phyloP scores from a whole-genome alignment of 2,329 filamentous ascomycete species.

The Diplodia seriata region DNA sequence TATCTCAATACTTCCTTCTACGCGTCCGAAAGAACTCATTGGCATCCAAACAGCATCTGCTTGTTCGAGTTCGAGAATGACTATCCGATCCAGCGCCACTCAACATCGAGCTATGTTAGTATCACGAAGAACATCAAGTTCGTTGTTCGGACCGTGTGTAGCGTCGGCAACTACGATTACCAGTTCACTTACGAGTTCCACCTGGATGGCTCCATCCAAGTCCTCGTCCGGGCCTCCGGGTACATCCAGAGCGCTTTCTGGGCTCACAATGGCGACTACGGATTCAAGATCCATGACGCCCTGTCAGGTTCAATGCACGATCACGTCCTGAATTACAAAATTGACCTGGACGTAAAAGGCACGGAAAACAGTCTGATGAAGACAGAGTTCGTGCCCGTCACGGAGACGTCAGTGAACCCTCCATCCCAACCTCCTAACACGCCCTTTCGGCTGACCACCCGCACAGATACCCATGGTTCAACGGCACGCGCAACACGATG shows the following conservation, averaged over 20 bases:
- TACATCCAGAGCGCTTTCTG: slow-evolving; percentile 42
- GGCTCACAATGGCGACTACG: slow-evolving; percentile 44
- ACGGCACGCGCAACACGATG: slow-evolving; percentile 60
- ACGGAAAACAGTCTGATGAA: slow-evolving; percentile 46
- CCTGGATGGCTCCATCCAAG: slow-evolving; percentile 41
- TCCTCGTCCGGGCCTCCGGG: slow-evolving; percentile 40
- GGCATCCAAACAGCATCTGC: slow-evolving; percentile 61
- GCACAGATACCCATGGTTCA: slow-evolving; percentile 56
- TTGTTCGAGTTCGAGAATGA: slow-evolving; percentile 41
- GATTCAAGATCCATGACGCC: slow-evolving; percentile 49
- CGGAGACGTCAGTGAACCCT: slow-evolving; percentile 40
- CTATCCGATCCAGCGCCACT: slow-evolving; percentile 46
- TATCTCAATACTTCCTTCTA: slow-evolving; percentile 59
- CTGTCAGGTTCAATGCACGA: slow-evolving; percentile 48
- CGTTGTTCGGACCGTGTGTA: slow-evolving; percentile 56
- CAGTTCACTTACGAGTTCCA: slow-evolving; percentile 42
- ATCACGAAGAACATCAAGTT: slow-evolving; percentile 48
- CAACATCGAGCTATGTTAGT: slow-evolving; percentile 39
- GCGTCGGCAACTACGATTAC: slow-evolving; percentile 49
- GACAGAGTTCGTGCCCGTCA: slow-evolving; percentile 42
- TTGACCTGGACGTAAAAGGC: slow-evolving; percentile 50
- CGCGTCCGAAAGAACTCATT: slow-evolving; percentile 52
- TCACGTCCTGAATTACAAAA: slow-evolving; percentile 53
- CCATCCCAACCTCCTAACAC: background rate
- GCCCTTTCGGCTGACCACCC: background rate